Percentiles rank a stretch among this genome's conserved stretches.
Conservation (phyloP, 2,329 filamentous ascomycete genomes). For the Xylaria arbuscula region DNA sequence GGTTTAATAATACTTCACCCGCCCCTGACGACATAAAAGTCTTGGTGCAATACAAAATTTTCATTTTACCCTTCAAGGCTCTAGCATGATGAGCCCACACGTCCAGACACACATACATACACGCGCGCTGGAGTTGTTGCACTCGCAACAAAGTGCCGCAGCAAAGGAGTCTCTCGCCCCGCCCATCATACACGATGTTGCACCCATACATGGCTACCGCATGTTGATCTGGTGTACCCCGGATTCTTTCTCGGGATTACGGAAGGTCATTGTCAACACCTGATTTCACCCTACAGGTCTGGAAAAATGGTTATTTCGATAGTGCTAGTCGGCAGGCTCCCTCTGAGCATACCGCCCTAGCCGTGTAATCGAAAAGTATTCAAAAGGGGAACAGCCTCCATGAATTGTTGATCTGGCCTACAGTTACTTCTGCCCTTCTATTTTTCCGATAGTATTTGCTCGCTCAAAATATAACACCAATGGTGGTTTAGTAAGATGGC, state of each 20-base stretch:
- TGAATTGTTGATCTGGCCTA: not conserved
- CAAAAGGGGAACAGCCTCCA: constrained; percentile 9
- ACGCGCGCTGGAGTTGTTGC: not conserved
- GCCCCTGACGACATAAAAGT: constrained; percentile 18
- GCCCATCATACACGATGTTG: constrained; percentile 21
- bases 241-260: constrained; percentile 29
- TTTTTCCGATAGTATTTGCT: not conserved
- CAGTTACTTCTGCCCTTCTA: not conserved
- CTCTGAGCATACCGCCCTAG: constrained; percentile 6
- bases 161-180: constrained; percentile 18
- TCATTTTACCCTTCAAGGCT: no score
- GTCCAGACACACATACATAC: not conserved
- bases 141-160: constrained; percentile 29
- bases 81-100: not conserved
- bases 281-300: constrained; percentile 34
- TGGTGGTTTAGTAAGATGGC: constrained; percentile 28
- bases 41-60: constrained; percentile 8
- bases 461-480: not conserved
- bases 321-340: constrained; percentile 22
- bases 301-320: constrained; percentile 37
- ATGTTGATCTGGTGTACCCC: constrained; percentile 27
- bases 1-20: constrained; percentile 33
- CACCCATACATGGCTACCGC: constrained; percentile 26
- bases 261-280: constrained; percentile 24
- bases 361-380: constrained; percentile 3